These are phyloP conservation scores for Floccularia luteovirens DNA, from an alignment of 768 basidiomycete species.

Conservation along the genomic window DNA sequence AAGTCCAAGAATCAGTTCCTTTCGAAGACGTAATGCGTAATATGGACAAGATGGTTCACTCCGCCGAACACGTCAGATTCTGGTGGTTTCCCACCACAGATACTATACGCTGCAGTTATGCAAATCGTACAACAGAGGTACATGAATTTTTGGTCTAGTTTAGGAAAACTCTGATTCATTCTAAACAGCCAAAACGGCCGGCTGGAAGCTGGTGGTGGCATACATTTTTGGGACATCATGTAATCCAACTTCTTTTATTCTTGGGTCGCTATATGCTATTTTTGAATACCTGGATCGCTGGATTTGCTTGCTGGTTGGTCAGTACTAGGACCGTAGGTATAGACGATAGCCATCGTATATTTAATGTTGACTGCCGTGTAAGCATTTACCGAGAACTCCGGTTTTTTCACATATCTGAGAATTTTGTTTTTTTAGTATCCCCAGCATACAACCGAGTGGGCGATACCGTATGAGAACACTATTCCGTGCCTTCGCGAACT, in stretches of 20 bases:
- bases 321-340: constrained; percentile 47
- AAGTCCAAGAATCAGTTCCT: constrained; percentile 50
- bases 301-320: constrained; percentile 63
- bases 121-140: constrained; percentile 76
- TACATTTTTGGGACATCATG: constrained; percentile 67
- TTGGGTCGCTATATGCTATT: constrained; percentile 55
- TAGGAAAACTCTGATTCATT: constrained; percentile 5
- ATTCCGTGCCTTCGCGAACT: constrained; percentile 65
- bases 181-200: constrained; percentile 41
- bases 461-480: constrained; percentile 69
- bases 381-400: constrained; percentile 15
- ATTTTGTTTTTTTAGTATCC: constrained; percentile 66
- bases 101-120: constrained; percentile 60
- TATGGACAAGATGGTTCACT: constrained; percentile 45
- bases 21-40: constrained; percentile 58
- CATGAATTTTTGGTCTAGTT: constrained; percentile 5
- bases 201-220: constrained; percentile 63
- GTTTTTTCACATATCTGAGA: background rate
- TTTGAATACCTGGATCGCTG: constrained; percentile 58
- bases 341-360: constrained; percentile 76
- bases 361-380: constrained; percentile 92
- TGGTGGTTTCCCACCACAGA: constrained; percentile 93
- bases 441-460: constrained; percentile 95
- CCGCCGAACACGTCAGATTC: constrained; percentile 85
- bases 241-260: constrained; percentile 81